Percentiles rank a stretch among this genome's conserved stretches.
phyloP scores from a whole-genome alignment of 106 monocot genomes.

The Dendrobium huoshanense region DNA sequence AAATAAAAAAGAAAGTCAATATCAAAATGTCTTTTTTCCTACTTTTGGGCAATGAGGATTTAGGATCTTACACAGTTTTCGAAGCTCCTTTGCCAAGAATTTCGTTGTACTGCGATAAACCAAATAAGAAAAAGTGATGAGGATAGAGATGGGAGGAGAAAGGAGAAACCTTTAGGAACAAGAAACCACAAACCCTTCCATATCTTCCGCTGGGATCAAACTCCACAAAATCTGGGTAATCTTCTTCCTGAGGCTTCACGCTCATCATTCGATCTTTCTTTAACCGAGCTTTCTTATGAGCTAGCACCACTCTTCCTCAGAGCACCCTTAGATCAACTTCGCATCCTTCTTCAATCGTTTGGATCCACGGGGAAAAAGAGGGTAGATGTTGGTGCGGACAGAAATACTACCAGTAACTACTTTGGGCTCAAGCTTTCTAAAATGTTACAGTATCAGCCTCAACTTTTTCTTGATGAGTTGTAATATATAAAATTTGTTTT shows the following conservation, averaged over 20 bases:
- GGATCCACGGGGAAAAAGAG: neutral
- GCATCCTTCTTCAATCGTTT: neutral
- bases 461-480: no score
- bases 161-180: neutral
- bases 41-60: neutral
- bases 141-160: neutral
- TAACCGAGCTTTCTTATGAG: neutral
- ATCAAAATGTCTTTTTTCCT: neutral
- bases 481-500: no score
- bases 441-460: no score
- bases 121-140: neutral
- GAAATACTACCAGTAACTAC: neutral
- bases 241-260: conserved; percentile 12
- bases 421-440: neutral
- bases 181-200: conserved; percentile 49
- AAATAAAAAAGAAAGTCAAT: neutral
- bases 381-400: neutral
- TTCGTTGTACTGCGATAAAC: conserved; percentile 70
- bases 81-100: conserved; percentile 91
- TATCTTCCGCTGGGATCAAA: conserved; percentile 96
- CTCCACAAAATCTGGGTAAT: conserved; percentile 65
- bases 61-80: conserved; percentile 72
- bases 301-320: neutral
- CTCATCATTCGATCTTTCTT: neutral
- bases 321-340: neutral